Evolutionary conservation across 2,329 filamentous ascomycete species (phyloP), one percentile per base, ranked within the genome.

Genomic region (Fusarium mangiferae): DNA sequence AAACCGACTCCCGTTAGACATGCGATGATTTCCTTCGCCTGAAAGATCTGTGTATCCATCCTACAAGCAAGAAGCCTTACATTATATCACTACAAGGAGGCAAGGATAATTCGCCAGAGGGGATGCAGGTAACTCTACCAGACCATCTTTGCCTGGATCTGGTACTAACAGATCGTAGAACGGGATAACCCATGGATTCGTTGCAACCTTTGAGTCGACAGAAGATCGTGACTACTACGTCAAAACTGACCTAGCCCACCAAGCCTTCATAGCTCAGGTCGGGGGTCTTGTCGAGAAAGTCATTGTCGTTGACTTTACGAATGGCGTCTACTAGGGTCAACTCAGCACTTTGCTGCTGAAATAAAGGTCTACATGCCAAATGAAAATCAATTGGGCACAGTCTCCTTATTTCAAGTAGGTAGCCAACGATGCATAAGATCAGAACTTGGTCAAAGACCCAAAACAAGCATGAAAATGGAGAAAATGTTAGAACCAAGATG

Each of bases 171-270:
- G 22, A 11, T 17, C 15, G 6, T 67, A 90, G 91, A 85, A 87
- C 55, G 91, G 88, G 1, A 88, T 92, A 57, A 91, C 91, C 1
- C 92, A 95, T 78, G 90, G 86, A 0, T 94, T 94, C 71, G 87
- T 95, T 5, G 86, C 88, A 28, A 89, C 93, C 75, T 94, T 95
- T 66, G 86, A 87, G 15, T 91, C 80, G 28, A 84, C 84, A 24
- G 87, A 89, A 70, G 92, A 95, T 78, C 84, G 92, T 52, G 87
- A 90, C 68, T 94, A 93, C 76, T 95, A 94, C 78, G 81, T 92
- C 12, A 81, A 88, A 58, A 82, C 89, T 36, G 93, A 95, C 75
- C 90, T 91, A 3, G 87, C 82, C 14, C 92, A 94, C 78, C 81
- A 85, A 41, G 87, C 81, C 0, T 94, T 93, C 73, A 83, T 89